These are phyloP conservation scores for Vicia sativa DNA, from an alignment of 306 rosid species.

Conservation along the genomic window DNA sequence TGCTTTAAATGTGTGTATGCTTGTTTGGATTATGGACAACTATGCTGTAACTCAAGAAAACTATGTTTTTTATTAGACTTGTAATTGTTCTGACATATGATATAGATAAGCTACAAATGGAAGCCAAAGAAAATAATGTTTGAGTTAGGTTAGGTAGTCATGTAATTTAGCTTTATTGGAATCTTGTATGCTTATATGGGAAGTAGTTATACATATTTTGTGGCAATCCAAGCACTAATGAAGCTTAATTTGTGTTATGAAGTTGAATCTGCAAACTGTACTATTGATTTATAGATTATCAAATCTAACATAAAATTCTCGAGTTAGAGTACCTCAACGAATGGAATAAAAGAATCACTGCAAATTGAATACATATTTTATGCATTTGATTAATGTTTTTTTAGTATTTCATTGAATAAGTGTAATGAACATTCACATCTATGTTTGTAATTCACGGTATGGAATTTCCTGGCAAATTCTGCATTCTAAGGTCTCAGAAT, in stretches of 20 bases:
- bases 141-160: neutral
- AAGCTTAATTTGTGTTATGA: neutral
- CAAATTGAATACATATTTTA: neutral
- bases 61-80: neutral
- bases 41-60: neutral
- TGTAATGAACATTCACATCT: conserved; percentile 27
- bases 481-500: conserved; percentile 13
- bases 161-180: neutral
- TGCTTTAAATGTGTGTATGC: neutral
- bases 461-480: neutral
- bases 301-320: conserved; percentile 22
- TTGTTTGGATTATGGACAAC: neutral
- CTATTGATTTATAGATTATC: conserved; percentile 6
- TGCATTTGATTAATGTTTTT: conserved; percentile 14
- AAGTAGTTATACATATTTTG: neutral
- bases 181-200: neutral
- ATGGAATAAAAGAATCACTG: conserved; percentile 7
- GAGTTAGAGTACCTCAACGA: conserved; percentile 8
- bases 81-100: neutral
- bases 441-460: conserved; percentile 15
- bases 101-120: neutral
- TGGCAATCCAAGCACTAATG: neutral
- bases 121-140: neutral
- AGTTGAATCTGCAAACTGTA: neutral
- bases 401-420: conserved; percentile 9